These are phyloP conservation scores for Didymella pinodella DNA, from an alignment of 2,329 filamentous ascomycete genomes.

Conservation along the genomic window DNA sequence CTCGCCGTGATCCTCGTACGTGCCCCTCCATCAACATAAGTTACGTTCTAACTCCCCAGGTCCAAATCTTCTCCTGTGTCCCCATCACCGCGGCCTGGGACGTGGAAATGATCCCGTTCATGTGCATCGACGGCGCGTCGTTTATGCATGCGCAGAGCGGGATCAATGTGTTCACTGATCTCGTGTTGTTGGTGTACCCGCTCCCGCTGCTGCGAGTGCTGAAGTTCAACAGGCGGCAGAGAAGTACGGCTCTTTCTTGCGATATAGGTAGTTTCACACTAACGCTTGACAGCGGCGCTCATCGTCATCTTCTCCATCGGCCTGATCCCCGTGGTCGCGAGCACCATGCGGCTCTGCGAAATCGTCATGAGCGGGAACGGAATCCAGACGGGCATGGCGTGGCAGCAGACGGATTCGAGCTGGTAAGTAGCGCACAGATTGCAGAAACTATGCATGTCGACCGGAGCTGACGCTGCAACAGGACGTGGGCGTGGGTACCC, in stretches of 20 bases:
- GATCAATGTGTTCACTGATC: slow-evolving; percentile 38
- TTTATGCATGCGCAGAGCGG: slow-evolving; percentile 35
- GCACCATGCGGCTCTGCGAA: slow-evolving; percentile 38
- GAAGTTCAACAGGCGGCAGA: slow-evolving; percentile 38
- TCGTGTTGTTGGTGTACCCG: slow-evolving; percentile 35
- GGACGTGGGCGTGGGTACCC: slow-evolving; percentile 38
- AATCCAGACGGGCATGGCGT: slow-evolving; percentile 18
- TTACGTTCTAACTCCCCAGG: slow-evolving; percentile 7
- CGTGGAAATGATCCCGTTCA: slow-evolving; percentile 21
- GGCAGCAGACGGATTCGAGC: slow-evolving; percentile 34
- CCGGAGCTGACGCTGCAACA: neutral
- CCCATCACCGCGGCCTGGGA: slow-evolving; percentile 35
- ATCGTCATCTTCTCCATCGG: slow-evolving; percentile 40
- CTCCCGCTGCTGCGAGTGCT: slow-evolving; percentile 35
- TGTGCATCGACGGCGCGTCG: slow-evolving; percentile 29
- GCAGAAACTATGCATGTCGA: too few relatives aligned
- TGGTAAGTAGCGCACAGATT: slow-evolving; percentile 19
- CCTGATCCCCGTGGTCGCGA: slow-evolving; percentile 38
- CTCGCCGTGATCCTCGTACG: slow-evolving; percentile 35
- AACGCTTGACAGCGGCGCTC: slow-evolving; percentile 22
- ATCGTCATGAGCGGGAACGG: slow-evolving; percentile 31
- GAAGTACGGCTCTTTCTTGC: slow-evolving; percentile 25
- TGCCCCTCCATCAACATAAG: neutral
- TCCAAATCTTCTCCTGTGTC: slow-evolving; percentile 33
- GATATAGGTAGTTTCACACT: neutral